phyloP scores from a whole-genome alignment of 2,329 filamentous ascomycete species.

The Nothomitra cinnamomea region DNA sequence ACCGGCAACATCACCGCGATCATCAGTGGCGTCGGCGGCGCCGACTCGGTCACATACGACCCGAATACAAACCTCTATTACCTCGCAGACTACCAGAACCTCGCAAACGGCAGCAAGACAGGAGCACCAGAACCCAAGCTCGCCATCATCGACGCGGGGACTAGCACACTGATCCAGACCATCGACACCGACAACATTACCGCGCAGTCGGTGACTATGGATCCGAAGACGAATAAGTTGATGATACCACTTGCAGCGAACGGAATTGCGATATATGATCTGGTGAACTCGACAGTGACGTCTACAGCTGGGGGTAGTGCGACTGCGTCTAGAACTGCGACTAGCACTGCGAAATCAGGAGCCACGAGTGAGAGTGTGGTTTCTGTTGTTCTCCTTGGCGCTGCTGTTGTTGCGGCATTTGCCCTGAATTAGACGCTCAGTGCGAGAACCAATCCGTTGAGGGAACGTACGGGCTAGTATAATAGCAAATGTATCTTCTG shows the following conservation, averaged over 20 bases:
- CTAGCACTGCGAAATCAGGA: too few relatives aligned
- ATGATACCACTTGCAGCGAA: constrained; percentile 5
- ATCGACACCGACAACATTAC: constrained; percentile 8
- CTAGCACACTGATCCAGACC: constrained; percentile 7
- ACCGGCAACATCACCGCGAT: background rate
- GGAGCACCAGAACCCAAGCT: background rate
- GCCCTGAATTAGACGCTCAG: background rate
- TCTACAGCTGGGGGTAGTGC: background rate
- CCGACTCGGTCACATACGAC: background rate
- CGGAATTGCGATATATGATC: constrained; percentile 7
- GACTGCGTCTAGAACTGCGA: background rate
- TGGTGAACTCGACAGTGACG: background rate
- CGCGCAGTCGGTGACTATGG: constrained; percentile 7
- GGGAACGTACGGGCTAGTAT: background rate
- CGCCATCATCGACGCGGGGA: background rate
- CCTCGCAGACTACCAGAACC: constrained; percentile 3
- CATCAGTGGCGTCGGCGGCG: background rate
- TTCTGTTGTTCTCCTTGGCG: background rate
- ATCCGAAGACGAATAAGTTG: constrained; percentile 5
- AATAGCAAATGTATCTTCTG: background rate
- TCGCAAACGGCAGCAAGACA: background rate
- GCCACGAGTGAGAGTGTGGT: background rate
- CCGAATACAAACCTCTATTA: background rate
- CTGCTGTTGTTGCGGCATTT: background rate
- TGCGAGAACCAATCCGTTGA: background rate